Percentiles rank a stretch among this genome's conserved stretches.
Evolutionary conservation across 257 asterid genomes (phyloP).

Genomic region (Datura wrightii): DNA sequence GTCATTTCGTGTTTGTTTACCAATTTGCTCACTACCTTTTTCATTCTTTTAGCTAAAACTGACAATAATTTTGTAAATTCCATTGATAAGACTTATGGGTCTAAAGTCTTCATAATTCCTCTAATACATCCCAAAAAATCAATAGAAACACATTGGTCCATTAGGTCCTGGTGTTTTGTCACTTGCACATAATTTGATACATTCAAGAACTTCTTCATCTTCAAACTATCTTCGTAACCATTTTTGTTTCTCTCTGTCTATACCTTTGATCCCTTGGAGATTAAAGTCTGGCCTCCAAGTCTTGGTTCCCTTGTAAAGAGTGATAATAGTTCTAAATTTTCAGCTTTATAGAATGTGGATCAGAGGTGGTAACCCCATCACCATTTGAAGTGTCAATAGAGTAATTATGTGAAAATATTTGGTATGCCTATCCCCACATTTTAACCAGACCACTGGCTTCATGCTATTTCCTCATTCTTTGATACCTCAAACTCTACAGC

Average conservation of each 20-base stretch:
- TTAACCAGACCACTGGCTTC: not conserved
- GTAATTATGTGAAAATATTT: not conserved
- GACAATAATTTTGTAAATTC: no score
- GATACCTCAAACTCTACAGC: not conserved
- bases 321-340: not conserved
- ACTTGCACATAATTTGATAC: not conserved
- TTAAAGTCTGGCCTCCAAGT: not conserved
- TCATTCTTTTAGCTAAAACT: no score
- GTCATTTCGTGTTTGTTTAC: no score
- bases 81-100: no score
- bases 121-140: not conserved
- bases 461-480: conserved; percentile 9
- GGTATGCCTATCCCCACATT: conserved; percentile 17
- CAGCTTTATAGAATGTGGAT: conserved; percentile 4
- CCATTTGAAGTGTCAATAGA: not conserved
- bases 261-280: not conserved
- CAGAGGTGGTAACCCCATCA: not conserved
- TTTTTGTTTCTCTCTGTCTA: not conserved
- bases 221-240: not conserved
- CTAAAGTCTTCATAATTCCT: no score
- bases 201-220: not conserved
- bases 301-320: not conserved
- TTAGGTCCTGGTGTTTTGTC: not conserved
- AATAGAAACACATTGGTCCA: not conserved
- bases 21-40: no score